phyloP scores from a whole-genome alignment of 306 rosid genomes.

The Comarum palustre region DNA sequence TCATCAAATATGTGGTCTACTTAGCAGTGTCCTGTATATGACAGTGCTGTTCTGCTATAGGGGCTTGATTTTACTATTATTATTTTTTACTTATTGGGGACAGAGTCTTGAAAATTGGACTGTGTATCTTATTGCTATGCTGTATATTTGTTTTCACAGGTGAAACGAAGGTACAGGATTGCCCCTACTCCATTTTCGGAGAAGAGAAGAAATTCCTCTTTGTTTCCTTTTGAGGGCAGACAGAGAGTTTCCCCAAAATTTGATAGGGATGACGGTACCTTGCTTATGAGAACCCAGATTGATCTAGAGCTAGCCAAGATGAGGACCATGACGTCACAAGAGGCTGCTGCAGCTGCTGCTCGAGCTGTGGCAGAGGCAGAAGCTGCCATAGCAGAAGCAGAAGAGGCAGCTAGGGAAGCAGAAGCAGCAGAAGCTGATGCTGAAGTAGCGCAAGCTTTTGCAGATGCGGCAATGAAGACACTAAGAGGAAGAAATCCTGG shows the following conservation, averaged over 20 bases:
- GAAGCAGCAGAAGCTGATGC: conserved; percentile 97
- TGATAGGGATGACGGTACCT: conserved; percentile 45
- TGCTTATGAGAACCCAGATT: conserved; percentile 59
- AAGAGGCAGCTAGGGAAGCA: conserved; percentile 85
- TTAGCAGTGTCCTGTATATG: too few relatives aligned
- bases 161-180: conserved; percentile 78
- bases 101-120: neutral
- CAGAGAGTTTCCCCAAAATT: conserved; percentile 46
- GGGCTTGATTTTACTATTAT: neutral
- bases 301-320: conserved; percentile 70
- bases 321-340: conserved; percentile 72
- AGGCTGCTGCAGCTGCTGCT: conserved; percentile 84
- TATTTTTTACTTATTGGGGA: neutral
- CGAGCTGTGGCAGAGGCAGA: conserved; percentile 87
- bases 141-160: conserved; percentile 46
- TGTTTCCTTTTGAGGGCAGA: conserved; percentile 50
- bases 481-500: conserved; percentile 54
- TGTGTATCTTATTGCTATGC: neutral
- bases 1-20: neutral
- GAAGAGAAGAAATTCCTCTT: conserved; percentile 49
- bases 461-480: conserved; percentile 71
- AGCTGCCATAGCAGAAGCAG: conserved; percentile 86
- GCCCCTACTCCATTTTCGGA: conserved; percentile 50
- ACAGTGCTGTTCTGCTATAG: neutral
- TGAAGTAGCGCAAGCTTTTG: conserved; percentile 74